A percentile compares a stretch with the other conserved stretches of the same genome.
Evolutionary conservation across 1,139 yeast genomes (phyloP).

Genomic region (Suhomyces anneliseae): DNA sequence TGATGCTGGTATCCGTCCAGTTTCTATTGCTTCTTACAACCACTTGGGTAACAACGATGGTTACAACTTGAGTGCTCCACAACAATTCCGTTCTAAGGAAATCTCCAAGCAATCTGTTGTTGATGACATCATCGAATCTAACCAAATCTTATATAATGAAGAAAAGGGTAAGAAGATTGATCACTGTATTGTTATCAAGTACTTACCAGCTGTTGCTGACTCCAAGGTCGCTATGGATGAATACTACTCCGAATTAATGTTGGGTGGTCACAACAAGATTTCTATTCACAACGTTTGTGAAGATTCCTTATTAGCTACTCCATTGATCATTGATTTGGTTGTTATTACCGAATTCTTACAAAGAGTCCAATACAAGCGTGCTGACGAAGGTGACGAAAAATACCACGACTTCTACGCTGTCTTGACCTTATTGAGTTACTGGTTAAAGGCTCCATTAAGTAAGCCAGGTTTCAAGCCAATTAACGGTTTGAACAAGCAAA

Average conservation of each 20-base stretch:
- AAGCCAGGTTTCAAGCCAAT: conserved; percentile 90
- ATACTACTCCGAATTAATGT: conserved; percentile 93
- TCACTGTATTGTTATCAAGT: conserved; percentile 94
- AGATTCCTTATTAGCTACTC: conserved; percentile 92
- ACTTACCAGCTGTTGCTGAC: conserved; percentile 92
- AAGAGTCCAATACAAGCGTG: conserved; percentile 75
- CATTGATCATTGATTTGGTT: conserved; percentile 87
- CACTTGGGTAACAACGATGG: conserved; percentile 98
- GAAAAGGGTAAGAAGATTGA: conserved; percentile 78
- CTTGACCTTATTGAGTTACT: conserved; percentile 83
- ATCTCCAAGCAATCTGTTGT: conserved; percentile 91
- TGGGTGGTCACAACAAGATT: conserved; percentile 95
- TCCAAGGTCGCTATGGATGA: conserved; percentile 98
- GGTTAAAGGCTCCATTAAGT: conserved; percentile 96
- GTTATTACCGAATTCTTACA: conserved; percentile 88
- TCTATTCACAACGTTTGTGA: conserved; percentile 95
- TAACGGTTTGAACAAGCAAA: conserved; percentile 93
- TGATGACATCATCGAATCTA: conserved; percentile 91
- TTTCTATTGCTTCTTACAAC: conserved; percentile 91
- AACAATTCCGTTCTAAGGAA: conserved; percentile 94
- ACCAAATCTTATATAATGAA: conserved; percentile 80
- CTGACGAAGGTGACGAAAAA: conserved; percentile 35
- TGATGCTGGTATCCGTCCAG: conserved; percentile 95
- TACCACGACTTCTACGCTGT: conserved; percentile 80
- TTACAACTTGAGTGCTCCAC: conserved; percentile 84